Percentiles rank a stretch among this genome's conserved stretches.
Evolutionary conservation across 805 yeast genomes (phyloP).

Genomic region (Pichia ethanolica): DNA sequence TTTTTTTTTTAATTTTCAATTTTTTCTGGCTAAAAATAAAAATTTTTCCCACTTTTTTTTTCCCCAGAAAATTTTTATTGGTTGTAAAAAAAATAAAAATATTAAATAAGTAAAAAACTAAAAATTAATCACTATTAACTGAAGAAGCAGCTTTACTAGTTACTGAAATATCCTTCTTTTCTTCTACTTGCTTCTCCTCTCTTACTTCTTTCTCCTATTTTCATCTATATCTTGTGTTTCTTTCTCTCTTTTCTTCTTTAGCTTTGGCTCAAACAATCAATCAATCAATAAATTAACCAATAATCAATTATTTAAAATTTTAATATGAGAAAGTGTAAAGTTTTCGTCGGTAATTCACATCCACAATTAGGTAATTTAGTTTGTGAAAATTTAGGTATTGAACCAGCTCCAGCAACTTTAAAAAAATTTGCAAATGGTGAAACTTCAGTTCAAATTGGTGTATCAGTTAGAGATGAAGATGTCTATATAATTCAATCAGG

Average conservation of each 20-base stretch:
- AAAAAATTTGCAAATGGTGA: conserved; percentile 96
- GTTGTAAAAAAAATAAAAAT: too few species aligned
- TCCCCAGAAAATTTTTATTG: too few species aligned
- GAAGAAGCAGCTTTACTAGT: too few species aligned
- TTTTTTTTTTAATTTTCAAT: too few species aligned
- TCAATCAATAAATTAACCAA: background rate
- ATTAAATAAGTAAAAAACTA: too few species aligned
- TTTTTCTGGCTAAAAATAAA: too few species aligned
- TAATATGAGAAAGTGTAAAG: conserved; percentile 90
- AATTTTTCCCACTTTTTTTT: too few species aligned
- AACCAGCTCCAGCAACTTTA: conserved; percentile 87
- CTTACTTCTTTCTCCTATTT: background rate
- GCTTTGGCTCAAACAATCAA: background rate
- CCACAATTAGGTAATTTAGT: conserved; percentile 89
- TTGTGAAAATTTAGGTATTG: conserved; percentile 84
- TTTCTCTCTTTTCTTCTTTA: background rate
- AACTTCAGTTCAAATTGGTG: conserved; percentile 92
- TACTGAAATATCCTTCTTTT: background rate
- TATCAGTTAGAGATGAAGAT: conserved; percentile 93
- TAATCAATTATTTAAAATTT: background rate
- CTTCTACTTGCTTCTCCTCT: background rate
- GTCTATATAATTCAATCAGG: conserved; percentile 91
- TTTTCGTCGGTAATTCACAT: conserved; percentile 94
- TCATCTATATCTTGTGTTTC: background rate
- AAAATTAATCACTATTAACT: too few species aligned